Conservation (phyloP, 768 basidiomycete genomes). For the Filobasidium floriforme region DNA sequence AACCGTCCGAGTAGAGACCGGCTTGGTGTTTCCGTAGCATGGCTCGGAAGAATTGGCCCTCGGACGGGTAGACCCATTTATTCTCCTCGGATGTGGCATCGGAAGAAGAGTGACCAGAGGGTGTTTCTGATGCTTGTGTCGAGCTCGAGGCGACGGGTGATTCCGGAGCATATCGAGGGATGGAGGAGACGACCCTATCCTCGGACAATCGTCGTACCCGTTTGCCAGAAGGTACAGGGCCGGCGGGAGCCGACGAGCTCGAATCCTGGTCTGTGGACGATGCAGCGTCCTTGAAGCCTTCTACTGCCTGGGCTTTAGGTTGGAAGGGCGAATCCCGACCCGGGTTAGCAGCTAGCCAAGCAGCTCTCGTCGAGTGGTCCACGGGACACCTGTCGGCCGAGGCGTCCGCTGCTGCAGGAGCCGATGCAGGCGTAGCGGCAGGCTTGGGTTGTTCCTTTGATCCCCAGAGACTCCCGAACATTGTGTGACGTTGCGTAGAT, state of each 20-base stretch:
- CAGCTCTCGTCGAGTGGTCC: slow-evolving; percentile 53
- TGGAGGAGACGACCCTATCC: slow-evolving; percentile 76
- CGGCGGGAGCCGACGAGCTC: background rate
- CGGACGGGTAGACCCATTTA: slow-evolving; percentile 97
- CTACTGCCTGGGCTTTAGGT: slow-evolving; percentile 7
- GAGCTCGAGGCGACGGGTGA: slow-evolving; percentile 12
- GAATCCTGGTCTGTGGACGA: slow-evolving; percentile 16
- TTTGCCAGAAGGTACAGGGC: background rate
- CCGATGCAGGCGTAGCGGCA: background rate
- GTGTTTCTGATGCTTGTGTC: slow-evolving; percentile 19
- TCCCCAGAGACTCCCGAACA: background rate
- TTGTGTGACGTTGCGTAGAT: background rate
- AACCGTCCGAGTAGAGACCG: slow-evolving; percentile 15
- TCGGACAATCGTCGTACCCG: slow-evolving; percentile 52
- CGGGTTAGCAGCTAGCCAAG: slow-evolving; percentile 45
- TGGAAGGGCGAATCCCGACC: slow-evolving; percentile 21
- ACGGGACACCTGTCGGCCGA: slow-evolving; percentile 55
- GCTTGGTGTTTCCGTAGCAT: slow-evolving; percentile 89
- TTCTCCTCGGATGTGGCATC: slow-evolving; percentile 46
- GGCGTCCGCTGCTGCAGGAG: slow-evolving; percentile 1
- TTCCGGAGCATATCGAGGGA: slow-evolving; percentile 54
- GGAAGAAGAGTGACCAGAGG: slow-evolving; percentile 7
- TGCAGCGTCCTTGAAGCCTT: slow-evolving; percentile 10
- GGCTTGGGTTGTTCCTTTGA: background rate
- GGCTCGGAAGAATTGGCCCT: slow-evolving; percentile 96